Conservation (phyloP, 2,329 filamentous ascomycete genomes). For the Tolypocladium pustulatum region DNA sequence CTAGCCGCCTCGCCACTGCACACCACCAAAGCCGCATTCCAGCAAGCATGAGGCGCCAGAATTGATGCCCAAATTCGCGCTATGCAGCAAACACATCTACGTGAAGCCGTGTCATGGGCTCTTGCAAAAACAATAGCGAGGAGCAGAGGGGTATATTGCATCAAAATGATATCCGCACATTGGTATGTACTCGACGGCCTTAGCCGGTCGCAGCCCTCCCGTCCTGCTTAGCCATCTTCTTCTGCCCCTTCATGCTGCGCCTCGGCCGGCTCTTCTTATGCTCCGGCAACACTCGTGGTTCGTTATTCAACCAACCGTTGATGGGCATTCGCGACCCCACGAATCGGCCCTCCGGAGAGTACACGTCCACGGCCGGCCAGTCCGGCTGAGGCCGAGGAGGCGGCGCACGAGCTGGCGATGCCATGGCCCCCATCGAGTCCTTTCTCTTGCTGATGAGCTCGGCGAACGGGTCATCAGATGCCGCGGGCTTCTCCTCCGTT, state of each 20-base stretch:
- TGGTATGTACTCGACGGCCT: neutral
- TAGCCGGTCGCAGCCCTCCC: constrained; percentile 11
- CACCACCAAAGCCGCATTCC: neutral
- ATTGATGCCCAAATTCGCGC: neutral
- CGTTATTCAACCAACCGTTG: constrained; percentile 57
- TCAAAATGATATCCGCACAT: neutral
- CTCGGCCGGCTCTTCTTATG: constrained; percentile 48
- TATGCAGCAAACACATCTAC: neutral
- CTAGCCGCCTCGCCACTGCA: neutral
- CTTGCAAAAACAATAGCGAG: neutral
- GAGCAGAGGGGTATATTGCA: neutral
- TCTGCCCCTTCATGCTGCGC: constrained; percentile 56
- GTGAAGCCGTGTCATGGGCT: neutral
- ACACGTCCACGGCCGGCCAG: constrained; percentile 73
- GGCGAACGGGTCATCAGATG: constrained; percentile 12
- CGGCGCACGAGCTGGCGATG: neutral
- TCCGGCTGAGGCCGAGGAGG: constrained; percentile 18
- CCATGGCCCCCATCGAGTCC: constrained; percentile 3
- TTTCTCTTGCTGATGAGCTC: constrained; percentile 15
- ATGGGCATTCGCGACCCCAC: constrained; percentile 58
- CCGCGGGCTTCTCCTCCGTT: neutral
- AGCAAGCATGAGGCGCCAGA: neutral
- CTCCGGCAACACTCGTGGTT: constrained; percentile 37
- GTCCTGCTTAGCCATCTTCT: constrained; percentile 29
- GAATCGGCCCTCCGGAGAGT: constrained; percentile 73